Evolutionary conservation across 495 filamentous ascomycete species (phyloP).

Genomic region (Penicillium angulare): DNA sequence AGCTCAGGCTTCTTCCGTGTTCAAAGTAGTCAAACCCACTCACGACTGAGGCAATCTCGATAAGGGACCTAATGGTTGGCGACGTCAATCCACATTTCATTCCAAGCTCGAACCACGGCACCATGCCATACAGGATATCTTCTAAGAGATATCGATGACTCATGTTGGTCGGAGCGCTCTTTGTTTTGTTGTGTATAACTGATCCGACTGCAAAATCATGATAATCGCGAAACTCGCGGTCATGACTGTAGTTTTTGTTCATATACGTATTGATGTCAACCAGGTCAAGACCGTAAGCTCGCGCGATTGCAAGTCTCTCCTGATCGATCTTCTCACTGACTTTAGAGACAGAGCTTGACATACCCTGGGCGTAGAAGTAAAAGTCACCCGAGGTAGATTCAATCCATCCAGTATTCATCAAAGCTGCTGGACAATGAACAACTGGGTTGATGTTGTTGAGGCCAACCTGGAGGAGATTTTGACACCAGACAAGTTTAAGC

Average conservation of each 20-base stretch:
- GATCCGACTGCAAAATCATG: constrained; percentile 16
- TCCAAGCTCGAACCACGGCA: constrained; percentile 19
- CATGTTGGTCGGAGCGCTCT: constrained; percentile 12
- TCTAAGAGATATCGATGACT: constrained; percentile 16
- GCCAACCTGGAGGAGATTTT: no score
- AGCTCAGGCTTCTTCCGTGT: constrained; percentile 78
- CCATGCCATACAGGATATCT: constrained; percentile 15
- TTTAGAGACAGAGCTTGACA: no score
- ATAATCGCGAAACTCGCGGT: constrained; percentile 11
- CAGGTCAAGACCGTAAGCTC: no score
- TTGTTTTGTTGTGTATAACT: constrained; percentile 20
- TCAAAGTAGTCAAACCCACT: constrained; percentile 73
- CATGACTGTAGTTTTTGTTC: constrained; percentile 18
- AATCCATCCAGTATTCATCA: no score
- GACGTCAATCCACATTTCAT: constrained; percentile 13
- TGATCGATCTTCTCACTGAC: no score
- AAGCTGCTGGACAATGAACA: no score
- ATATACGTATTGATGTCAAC: no score
- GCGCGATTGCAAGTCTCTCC: no score
- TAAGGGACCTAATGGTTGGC: constrained; percentile 13
- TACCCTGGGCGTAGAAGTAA: no score
- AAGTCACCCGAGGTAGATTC: no score
- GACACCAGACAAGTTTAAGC: no score
- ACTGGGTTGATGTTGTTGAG: no score
- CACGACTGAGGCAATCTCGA: constrained; percentile 16